Conservation (phyloP, 768 basidiomycete species). For the Pisolithus tinctorius region DNA sequence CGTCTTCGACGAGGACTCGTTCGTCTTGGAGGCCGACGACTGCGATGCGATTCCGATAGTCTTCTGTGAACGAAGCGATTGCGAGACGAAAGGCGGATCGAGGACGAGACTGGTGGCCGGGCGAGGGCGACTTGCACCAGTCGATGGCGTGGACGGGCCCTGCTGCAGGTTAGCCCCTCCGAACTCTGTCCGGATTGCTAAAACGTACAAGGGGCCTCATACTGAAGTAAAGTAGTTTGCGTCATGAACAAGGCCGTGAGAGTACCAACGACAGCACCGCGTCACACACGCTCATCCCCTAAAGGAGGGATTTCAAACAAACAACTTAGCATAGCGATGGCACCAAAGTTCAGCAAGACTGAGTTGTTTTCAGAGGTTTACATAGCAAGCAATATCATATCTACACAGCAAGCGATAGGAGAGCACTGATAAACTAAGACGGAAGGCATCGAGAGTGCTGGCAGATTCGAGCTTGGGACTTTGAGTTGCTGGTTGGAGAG, state of each 20-base stretch:
- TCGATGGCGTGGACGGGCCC: constrained; percentile 85
- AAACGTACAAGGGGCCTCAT: constrained; percentile 81
- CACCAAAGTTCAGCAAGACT: background rate
- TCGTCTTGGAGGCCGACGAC: constrained; percentile 79
- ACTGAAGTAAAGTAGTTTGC: constrained; percentile 68
- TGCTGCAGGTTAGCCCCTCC: constrained; percentile 26
- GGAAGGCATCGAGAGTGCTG: constrained; percentile 13
- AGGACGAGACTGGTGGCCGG: constrained; percentile 64
- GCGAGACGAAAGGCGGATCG: constrained; percentile 80
- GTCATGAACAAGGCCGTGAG: constrained; percentile 38
- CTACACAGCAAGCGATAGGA: background rate
- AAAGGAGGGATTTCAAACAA: background rate
- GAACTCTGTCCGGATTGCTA: background rate
- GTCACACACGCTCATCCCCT: background rate
- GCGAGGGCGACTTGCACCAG: constrained; percentile 80
- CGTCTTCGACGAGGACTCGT: constrained; percentile 79
- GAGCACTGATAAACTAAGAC: constrained; percentile 12
- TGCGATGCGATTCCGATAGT: constrained; percentile 76
- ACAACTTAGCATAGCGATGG: background rate
- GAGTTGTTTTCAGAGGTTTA: background rate
- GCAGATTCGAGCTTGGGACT: constrained; percentile 10
- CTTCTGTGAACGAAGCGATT: constrained; percentile 80
- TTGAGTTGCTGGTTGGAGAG: constrained; percentile 11
- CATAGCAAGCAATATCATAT: background rate
- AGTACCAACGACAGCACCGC: background rate